Percentiles rank a stretch among this genome's conserved stretches.
Evolutionary conservation across 164 flowering plant genomes (phyloP).

Genomic region (Vitis riparia): DNA sequence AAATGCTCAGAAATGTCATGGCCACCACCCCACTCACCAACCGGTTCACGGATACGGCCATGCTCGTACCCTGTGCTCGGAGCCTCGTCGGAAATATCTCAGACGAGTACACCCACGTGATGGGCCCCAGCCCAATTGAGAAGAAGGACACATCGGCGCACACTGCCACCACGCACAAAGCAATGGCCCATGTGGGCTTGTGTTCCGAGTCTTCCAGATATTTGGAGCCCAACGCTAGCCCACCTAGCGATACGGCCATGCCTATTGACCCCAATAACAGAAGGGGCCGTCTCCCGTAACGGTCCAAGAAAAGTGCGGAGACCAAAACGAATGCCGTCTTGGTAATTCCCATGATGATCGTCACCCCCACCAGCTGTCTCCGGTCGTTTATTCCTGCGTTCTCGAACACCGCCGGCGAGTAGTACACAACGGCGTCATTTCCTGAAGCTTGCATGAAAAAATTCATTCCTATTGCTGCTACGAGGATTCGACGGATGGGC

Average conservation of each 20-base stretch:
- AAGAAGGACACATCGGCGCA: slow-evolving; percentile 78
- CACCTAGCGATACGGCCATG: slow-evolving; percentile 43
- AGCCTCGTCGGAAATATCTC: slow-evolving; percentile 69
- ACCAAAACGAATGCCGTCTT: slow-evolving; percentile 62
- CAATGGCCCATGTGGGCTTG: slow-evolving; percentile 67
- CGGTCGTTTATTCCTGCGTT: slow-evolving; percentile 57
- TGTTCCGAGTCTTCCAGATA: slow-evolving; percentile 32
- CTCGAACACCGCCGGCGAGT: slow-evolving; percentile 69
- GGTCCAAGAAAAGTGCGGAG: slow-evolving; percentile 64
- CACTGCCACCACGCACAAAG: slow-evolving; percentile 51
- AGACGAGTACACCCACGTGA: slow-evolving; percentile 79
- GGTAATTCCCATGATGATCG: slow-evolving; percentile 66
- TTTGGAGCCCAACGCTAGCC: slow-evolving; percentile 56
- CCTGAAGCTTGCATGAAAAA: slow-evolving; percentile 97
- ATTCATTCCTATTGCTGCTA: slow-evolving; percentile 76
- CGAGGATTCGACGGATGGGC: slow-evolving; percentile 49
- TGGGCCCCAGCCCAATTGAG: slow-evolving; percentile 88
- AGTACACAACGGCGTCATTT: slow-evolving; percentile 81
- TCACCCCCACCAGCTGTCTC: slow-evolving; percentile 44
- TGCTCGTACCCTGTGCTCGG: slow-evolving; percentile 64
- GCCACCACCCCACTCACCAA: slow-evolving; percentile 67
- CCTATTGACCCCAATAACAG: slow-evolving; percentile 62
- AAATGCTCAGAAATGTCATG: slow-evolving; percentile 57
- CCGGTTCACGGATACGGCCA: slow-evolving; percentile 72
- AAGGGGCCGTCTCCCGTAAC: slow-evolving; percentile 67